phyloP scores from a whole-genome alignment of 2,329 filamentous ascomycete genomes.

The Tolypocladium capitatum region DNA sequence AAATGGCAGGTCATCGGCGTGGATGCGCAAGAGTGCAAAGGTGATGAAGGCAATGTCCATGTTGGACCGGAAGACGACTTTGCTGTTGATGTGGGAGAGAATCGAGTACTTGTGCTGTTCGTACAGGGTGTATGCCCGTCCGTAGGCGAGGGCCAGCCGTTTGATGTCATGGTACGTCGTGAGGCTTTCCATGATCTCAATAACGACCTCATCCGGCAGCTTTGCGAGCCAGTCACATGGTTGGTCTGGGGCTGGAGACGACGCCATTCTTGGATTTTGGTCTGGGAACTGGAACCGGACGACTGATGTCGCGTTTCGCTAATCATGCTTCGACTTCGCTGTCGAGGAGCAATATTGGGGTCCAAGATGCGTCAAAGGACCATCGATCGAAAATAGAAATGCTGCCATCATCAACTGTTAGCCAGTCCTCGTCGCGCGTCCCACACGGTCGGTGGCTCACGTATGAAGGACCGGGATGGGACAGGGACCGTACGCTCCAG shows the following conservation, averaged over 20 bases:
- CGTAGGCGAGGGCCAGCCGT: not conserved
- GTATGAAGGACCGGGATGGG: not conserved
- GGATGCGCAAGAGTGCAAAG: not conserved
- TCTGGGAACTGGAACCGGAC: too few species aligned
- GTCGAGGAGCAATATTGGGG: too few species aligned
- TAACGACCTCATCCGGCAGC: not conserved
- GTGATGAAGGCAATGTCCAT: not conserved
- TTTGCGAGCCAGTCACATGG: not conserved
- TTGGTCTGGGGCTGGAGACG: not conserved
- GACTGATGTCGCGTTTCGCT: not conserved
- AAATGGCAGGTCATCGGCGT: not conserved
- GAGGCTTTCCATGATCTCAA: not conserved
- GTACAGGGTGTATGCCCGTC: not conserved
- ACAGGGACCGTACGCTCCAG: not conserved
- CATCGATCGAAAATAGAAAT: not conserved
- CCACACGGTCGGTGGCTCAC: not conserved
- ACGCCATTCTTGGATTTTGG: not conserved
- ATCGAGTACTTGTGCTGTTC: not conserved
- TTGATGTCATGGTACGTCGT: not conserved
- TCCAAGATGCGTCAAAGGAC: too few species aligned
- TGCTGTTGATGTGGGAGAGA: not conserved
- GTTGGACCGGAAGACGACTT: not conserved
- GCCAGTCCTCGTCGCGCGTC: not conserved
- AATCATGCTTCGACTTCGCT: not conserved
- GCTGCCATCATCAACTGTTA: not conserved